Percentiles rank a stretch among this genome's conserved stretches.
phyloP scores from a whole-genome alignment of 352 stramenopile genomes.

The Bremia lactucae region DNA sequence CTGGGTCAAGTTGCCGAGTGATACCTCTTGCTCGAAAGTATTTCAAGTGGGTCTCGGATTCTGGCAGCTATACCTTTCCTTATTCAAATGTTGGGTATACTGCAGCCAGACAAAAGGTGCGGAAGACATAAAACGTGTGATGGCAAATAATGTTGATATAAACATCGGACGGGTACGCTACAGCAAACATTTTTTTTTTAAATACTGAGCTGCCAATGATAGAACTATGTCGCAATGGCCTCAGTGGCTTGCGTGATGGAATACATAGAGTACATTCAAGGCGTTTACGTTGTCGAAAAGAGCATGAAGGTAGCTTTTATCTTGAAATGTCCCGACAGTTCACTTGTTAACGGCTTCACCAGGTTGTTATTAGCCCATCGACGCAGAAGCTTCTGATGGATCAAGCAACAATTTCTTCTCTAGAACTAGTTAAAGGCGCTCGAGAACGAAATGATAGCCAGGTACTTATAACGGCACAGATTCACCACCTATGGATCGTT shows the following conservation, averaged over 20 bases:
- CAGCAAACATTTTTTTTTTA: background rate
- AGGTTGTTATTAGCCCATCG: conserved; percentile 72
- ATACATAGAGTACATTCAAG: conserved; percentile 83
- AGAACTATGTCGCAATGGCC: conserved; percentile 83
- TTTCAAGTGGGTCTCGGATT: conserved; percentile 43
- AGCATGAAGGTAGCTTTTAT: conserved; percentile 59
- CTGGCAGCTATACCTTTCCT: background rate
- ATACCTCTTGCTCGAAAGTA: conserved; percentile 69
- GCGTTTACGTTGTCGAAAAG: conserved; percentile 71
- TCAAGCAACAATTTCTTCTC: conserved; percentile 57
- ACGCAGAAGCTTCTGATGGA: conserved; percentile 72
- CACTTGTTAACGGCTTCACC: background rate
- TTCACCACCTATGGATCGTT: background rate
- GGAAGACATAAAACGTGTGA: conserved; percentile 74
- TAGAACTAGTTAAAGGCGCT: conserved; percentile 60
- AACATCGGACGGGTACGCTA: conserved; percentile 57
- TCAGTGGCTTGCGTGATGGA: conserved; percentile 72
- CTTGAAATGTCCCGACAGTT: no score
- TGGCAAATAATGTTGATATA: conserved; percentile 73
- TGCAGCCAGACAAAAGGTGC: conserved; percentile 73
- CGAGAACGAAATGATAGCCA: conserved; percentile 41
- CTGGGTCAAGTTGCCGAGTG: conserved; percentile 39
- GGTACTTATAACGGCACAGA: conserved; percentile 23
- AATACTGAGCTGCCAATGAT: background rate
- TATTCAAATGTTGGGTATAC: background rate